Evolutionary conservation across 2,329 filamentous ascomycete species (phyloP).

Genomic region (Cladosporium oxysporum): DNA sequence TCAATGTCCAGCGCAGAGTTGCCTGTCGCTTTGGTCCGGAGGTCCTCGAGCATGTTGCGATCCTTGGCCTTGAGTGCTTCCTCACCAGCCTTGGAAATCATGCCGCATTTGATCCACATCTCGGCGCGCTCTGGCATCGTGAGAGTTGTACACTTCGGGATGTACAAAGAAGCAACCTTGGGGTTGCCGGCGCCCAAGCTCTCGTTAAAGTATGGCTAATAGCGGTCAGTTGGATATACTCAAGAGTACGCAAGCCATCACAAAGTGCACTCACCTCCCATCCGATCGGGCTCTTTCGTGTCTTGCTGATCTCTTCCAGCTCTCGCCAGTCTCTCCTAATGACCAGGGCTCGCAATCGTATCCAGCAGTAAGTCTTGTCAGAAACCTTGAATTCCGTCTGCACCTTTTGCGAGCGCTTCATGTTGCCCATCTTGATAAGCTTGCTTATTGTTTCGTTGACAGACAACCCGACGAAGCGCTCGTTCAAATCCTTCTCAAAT

Average conservation of each 20-base stretch:
- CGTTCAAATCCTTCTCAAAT: conserved; percentile 76
- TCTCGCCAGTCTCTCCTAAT: conserved; percentile 90
- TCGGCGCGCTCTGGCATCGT: conserved; percentile 70
- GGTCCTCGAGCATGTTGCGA: conserved; percentile 68
- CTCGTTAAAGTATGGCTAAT: conserved; percentile 86
- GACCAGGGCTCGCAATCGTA: conserved; percentile 81
- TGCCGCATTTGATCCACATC: conserved; percentile 96
- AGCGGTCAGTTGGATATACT: conserved; percentile 21
- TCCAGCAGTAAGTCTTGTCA: conserved; percentile 88
- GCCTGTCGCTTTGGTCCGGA: conserved; percentile 73
- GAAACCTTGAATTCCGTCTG: conserved; percentile 90
- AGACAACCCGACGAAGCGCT: conserved; percentile 72
- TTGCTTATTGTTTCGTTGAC: conserved; percentile 92
- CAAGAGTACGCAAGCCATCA: not conserved
- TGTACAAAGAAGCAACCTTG: conserved; percentile 77
- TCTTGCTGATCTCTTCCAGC: conserved; percentile 79
- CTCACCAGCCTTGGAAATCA: conserved; percentile 85
- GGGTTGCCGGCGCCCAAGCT: conserved; percentile 86
- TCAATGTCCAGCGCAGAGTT: conserved; percentile 78
- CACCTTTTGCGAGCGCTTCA: conserved; percentile 82
- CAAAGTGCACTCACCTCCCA: conserved; percentile 72
- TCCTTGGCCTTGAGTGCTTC: conserved; percentile 86
- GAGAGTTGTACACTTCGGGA: conserved; percentile 80
- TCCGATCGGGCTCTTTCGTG: conserved; percentile 84
- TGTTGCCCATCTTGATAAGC: conserved; percentile 77